Evolutionary conservation across 2,329 filamentous ascomycete genomes (phyloP).

Genomic region (Cladosporium oxysporum): DNA sequence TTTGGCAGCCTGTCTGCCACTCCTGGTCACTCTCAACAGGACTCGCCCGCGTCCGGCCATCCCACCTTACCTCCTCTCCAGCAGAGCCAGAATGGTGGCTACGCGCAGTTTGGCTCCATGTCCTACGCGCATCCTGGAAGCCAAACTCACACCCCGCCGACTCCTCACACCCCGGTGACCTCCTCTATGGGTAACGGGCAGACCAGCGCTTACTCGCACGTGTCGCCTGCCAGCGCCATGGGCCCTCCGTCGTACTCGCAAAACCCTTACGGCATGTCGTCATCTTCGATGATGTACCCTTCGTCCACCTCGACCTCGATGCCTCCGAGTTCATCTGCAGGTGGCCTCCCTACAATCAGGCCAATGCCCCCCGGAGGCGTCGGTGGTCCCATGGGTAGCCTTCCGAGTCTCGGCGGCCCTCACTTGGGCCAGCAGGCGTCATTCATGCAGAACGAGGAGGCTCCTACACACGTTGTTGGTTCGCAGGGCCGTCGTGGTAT

Average conservation of each 20-base stretch:
- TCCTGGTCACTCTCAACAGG: slow-evolving; percentile 25
- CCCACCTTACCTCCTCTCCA: slow-evolving; percentile 40
- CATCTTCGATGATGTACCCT: slow-evolving; percentile 35
- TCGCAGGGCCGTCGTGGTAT: slow-evolving; percentile 92
- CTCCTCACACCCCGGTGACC: slow-evolving; percentile 38
- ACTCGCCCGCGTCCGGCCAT: slow-evolving; percentile 27
- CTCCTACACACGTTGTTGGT: slow-evolving; percentile 86
- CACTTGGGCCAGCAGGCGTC: slow-evolving; percentile 37
- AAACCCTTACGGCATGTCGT: slow-evolving; percentile 31
- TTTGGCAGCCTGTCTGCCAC: slow-evolving; percentile 32
- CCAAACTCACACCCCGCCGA: slow-evolving; percentile 36
- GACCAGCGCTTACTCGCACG: slow-evolving; percentile 35
- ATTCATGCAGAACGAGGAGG: slow-evolving; percentile 44
- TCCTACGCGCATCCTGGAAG: slow-evolving; percentile 36
- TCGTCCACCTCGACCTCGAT: slow-evolving; percentile 36
- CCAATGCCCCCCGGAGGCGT: slow-evolving; percentile 45
- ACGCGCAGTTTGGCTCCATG: slow-evolving; percentile 36
- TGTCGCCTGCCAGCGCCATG: slow-evolving; percentile 37
- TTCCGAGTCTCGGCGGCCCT: slow-evolving; percentile 39
- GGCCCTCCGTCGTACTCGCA: slow-evolving; percentile 37
- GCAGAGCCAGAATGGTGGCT: slow-evolving; percentile 38
- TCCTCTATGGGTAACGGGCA: slow-evolving; percentile 31
- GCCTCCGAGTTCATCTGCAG: slow-evolving; percentile 28
- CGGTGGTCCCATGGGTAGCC: slow-evolving; percentile 35
- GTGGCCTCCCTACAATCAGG: slow-evolving; percentile 42